A percentile compares a stretch with the other conserved stretches of the same genome.
Evolutionary conservation across 2,329 filamentous ascomycete genomes (phyloP).

Genomic region (Rhinocladiella similis): DNA sequence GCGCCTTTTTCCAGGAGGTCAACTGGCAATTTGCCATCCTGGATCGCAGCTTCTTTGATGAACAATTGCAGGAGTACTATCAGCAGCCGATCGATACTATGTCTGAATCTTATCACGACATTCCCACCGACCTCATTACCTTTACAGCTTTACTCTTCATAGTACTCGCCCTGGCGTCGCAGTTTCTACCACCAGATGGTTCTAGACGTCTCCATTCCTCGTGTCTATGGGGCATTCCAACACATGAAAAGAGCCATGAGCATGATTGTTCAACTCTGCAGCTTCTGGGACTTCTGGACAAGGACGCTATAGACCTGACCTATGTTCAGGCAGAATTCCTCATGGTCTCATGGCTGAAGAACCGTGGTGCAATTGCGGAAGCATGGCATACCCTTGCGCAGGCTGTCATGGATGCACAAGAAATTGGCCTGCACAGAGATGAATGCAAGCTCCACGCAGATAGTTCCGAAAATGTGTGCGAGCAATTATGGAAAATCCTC

Average conservation of each 20-base stretch:
- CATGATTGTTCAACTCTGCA: slow-evolving; percentile 3
- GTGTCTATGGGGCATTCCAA: slow-evolving; percentile 7
- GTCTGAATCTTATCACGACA: not conserved
- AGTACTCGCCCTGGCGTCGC: slow-evolving; percentile 4
- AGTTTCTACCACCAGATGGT: slow-evolving; percentile 5
- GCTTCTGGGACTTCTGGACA: slow-evolving; percentile 4
- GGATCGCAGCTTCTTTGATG: slow-evolving; percentile 8
- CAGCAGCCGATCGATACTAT: not conserved
- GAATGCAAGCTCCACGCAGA: slow-evolving; percentile 10
- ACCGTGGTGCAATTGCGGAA: slow-evolving; percentile 11
- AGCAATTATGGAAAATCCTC: slow-evolving; percentile 8
- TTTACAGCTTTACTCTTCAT: slow-evolving; percentile 11
- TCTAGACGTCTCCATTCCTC: slow-evolving; percentile 3
- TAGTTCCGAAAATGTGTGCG: slow-evolving; percentile 6
- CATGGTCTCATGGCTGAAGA: slow-evolving; percentile 10
- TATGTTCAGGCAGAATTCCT: slow-evolving; percentile 11
- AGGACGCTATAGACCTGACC: slow-evolving; percentile 10
- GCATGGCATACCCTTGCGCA: slow-evolving; percentile 10
- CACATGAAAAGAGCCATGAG: not conserved
- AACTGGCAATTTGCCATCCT: slow-evolving; percentile 15
- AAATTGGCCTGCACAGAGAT: slow-evolving; percentile 12
- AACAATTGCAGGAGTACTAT: slow-evolving; percentile 7
- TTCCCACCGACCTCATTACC: slow-evolving; percentile 4
- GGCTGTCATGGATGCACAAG: slow-evolving; percentile 10
- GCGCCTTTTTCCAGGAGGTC: slow-evolving; percentile 10